Evolutionary conservation across 2,329 filamentous ascomycete species (phyloP).

Genomic region (Davidsoniella eucalypti): DNA sequence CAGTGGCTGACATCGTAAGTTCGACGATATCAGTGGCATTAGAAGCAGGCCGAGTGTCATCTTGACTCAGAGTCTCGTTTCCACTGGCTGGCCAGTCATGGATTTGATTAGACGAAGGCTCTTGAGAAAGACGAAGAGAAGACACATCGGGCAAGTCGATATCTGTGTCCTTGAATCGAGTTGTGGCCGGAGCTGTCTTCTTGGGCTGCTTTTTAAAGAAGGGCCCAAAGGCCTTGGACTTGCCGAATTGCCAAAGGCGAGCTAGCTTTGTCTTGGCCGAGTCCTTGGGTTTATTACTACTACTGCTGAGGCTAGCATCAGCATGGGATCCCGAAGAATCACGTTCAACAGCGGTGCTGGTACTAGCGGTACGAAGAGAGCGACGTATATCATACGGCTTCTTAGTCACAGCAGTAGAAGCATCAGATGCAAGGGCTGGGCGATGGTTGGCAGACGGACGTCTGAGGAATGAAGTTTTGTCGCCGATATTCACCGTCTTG

Average conservation of each 20-base stretch:
- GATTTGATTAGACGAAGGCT: too few relatives aligned
- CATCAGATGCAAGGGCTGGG: constrained; percentile 5
- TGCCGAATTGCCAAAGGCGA: constrained; percentile 5
- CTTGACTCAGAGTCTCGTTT: too few relatives aligned
- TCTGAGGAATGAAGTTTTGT: constrained; percentile 6
- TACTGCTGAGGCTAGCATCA: neutral
- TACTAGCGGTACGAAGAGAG: constrained; percentile 6
- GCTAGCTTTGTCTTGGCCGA: constrained; percentile 2
- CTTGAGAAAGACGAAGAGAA: too few relatives aligned
- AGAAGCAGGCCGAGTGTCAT: constrained; percentile 5
- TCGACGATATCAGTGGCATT: constrained; percentile 1
- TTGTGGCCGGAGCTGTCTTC: neutral
- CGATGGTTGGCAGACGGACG: constrained; percentile 1
- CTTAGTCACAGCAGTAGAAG: neutral
- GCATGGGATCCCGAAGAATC: neutral
- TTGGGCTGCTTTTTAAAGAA: constrained; percentile 6
- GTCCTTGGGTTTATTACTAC: constrained; percentile 2
- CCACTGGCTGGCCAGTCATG: too few relatives aligned
- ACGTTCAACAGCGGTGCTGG: constrained; percentile 4
- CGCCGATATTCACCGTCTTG: constrained; percentile 1
- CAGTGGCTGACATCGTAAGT: constrained; percentile 3
- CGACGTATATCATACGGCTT: constrained; percentile 9
- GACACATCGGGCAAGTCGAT: too few relatives aligned
- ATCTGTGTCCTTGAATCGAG: too few relatives aligned
- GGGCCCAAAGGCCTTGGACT: constrained; percentile 6